phyloP scores from a whole-genome alignment of 768 basidiomycete genomes.

The Gloeophyllum trabeum region DNA sequence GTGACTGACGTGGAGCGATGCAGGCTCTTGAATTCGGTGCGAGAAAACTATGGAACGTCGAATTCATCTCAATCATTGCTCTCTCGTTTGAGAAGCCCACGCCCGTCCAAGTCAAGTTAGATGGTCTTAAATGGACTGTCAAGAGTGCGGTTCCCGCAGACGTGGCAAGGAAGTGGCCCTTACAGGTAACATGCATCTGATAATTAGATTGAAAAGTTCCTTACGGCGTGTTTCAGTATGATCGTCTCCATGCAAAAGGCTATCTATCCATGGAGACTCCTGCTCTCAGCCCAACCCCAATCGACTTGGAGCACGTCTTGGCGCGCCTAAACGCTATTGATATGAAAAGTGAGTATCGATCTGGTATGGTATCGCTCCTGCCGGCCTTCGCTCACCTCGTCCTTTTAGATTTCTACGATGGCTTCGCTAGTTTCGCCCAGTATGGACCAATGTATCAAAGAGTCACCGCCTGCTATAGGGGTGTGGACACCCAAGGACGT shows the following conservation, averaged over 20 bases:
- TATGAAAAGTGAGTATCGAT: background rate
- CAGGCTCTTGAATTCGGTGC: slow-evolving; percentile 26
- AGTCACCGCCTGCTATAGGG: slow-evolving; percentile 9
- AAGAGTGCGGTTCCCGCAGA: too few relatives aligned
- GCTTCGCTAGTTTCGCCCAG: slow-evolving; percentile 18
- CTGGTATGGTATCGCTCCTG: too few relatives aligned
- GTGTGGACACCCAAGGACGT: slow-evolving; percentile 2
- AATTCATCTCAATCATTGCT: slow-evolving; percentile 15
- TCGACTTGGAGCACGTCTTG: background rate
- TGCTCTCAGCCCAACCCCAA: background rate
- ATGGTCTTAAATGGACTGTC: slow-evolving; percentile 17
- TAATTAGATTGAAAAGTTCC: too few relatives aligned
- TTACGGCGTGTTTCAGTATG: too few relatives aligned
- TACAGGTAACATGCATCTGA: too few relatives aligned
- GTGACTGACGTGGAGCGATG: slow-evolving; percentile 1
- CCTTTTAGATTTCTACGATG: background rate
- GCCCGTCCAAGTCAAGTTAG: slow-evolving; percentile 9
- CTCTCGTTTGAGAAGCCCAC: slow-evolving; percentile 13
- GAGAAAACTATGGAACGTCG: slow-evolving; percentile 13
- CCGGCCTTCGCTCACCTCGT: background rate
- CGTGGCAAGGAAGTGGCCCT: too few relatives aligned
- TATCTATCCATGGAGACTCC: background rate
- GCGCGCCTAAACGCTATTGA: background rate
- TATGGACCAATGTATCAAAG: slow-evolving; percentile 22
- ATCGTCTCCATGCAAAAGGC: background rate